These are phyloP conservation scores for Phytophthora rubi DNA, from an alignment of 352 stramenopile species.

Conservation along the genomic window DNA sequence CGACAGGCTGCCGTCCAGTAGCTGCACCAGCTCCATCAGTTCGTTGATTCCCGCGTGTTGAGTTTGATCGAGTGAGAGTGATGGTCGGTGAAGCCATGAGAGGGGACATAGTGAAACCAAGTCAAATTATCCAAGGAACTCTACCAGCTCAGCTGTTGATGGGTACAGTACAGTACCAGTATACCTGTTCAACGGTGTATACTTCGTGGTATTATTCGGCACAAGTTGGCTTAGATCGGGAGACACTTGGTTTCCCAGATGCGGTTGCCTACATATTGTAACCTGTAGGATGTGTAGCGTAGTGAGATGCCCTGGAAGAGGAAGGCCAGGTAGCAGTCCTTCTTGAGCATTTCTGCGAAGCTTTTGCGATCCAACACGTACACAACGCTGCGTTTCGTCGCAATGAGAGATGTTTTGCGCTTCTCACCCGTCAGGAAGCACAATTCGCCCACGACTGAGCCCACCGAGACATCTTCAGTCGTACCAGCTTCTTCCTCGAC, in stretches of 20 bases:
- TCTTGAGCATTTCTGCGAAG: conserved; percentile 69
- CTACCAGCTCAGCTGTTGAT: too few relatives aligned
- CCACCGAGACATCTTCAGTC: conserved; percentile 70
- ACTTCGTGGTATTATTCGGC: background rate
- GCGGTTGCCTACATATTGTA: conserved; percentile 85
- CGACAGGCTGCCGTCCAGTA: conserved; percentile 65
- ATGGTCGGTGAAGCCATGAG: conserved; percentile 11
- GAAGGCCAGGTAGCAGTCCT: conserved; percentile 73
- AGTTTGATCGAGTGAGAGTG: conserved; percentile 14
- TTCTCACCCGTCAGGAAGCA: conserved; percentile 85
- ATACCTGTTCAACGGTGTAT: too few relatives aligned
- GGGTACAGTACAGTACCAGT: too few relatives aligned
- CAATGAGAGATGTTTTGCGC: conserved; percentile 78
- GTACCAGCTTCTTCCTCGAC: conserved; percentile 84
- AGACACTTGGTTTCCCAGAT: conserved; percentile 89
- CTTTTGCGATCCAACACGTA: conserved; percentile 67
- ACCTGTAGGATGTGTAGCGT: conserved; percentile 74
- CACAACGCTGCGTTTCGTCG: conserved; percentile 62
- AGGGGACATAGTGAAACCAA: background rate
- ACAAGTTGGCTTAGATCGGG: conserved; percentile 50
- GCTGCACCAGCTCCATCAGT: conserved; percentile 50
- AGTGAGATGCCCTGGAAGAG: conserved; percentile 79
- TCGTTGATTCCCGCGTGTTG: background rate
- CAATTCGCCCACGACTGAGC: conserved; percentile 79
- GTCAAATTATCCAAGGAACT: background rate